A percentile compares a stretch with the other conserved stretches of the same genome.
Conservation (phyloP, 2,329 filamentous ascomycete genomes). For the Dissoconium aciculare region DNA sequence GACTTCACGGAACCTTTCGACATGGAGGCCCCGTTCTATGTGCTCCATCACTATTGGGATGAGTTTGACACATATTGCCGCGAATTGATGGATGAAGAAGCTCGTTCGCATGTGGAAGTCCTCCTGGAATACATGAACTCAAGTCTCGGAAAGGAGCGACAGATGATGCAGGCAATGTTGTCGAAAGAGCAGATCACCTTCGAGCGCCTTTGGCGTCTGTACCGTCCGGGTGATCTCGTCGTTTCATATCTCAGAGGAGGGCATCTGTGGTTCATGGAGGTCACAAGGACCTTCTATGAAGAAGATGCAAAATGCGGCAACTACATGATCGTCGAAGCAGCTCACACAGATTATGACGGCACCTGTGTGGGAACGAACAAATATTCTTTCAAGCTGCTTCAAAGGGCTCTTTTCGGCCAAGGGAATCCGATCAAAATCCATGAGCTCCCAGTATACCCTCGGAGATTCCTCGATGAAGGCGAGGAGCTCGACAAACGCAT, state of each 20-base stretch:
- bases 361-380: conserved; percentile 4
- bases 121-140: conserved; percentile 11
- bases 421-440: conserved; percentile 9
- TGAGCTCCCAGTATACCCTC: conserved; percentile 9
- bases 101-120: conserved; percentile 13
- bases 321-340: conserved; percentile 14
- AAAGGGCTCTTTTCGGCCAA: conserved; percentile 7
- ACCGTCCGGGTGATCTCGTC: conserved; percentile 22
- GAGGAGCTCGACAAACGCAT: conserved; percentile 7
- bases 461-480: conserved; percentile 4
- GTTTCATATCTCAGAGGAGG: conserved; percentile 9
- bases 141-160: conserved; percentile 7
- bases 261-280: conserved; percentile 12
- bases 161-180: conserved; percentile 9
- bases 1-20: conserved; percentile 23
- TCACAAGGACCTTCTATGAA: conserved; percentile 15
- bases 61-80: conserved; percentile 28
- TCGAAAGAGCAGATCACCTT: conserved; percentile 17
- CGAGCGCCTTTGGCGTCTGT: conserved; percentile 28
- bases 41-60: conserved; percentile 34
- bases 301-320: conserved; percentile 10
- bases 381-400: conserved; percentile 4
- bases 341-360: conserved; percentile 15
- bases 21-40: conserved; percentile 33
- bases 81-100: conserved; percentile 12